phyloP scores from a whole-genome alignment of 1,139 yeast species.

The Suhomyces maxii region DNA sequence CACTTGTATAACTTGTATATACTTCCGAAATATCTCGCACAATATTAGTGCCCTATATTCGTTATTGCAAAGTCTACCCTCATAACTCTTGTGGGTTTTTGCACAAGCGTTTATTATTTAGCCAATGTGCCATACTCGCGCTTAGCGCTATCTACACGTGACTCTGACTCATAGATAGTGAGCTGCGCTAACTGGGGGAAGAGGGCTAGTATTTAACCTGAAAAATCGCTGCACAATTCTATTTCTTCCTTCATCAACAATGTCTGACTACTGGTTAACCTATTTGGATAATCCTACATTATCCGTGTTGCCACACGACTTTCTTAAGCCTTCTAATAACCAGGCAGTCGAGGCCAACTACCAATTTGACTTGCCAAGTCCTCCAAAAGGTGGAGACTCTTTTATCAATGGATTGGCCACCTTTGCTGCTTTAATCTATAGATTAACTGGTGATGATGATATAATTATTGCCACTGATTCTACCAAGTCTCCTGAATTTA shows the following conservation, averaged over 20 bases:
- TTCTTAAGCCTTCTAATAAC: conserved; percentile 72
- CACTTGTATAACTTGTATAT: too few relatives aligned
- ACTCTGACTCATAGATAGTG: conserved; percentile 2
- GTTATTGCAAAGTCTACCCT: too few relatives aligned
- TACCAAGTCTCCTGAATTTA: conserved; percentile 45
- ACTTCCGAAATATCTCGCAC: too few relatives aligned
- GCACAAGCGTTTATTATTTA: too few relatives aligned
- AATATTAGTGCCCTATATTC: too few relatives aligned
- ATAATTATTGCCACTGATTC: conserved; percentile 75
- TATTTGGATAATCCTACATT: conserved; percentile 79
- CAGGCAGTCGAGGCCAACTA: conserved; percentile 65
- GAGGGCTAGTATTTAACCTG: not conserved
- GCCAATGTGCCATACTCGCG: conserved; percentile 3
- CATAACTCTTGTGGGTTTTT: too few relatives aligned
- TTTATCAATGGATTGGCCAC: conserved; percentile 65
- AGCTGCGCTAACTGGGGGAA: not conserved
- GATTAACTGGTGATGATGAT: conserved; percentile 94
- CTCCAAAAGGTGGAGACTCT: conserved; percentile 13
- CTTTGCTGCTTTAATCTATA: conserved; percentile 68
- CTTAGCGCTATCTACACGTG: conserved; percentile 3
- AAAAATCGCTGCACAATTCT: not conserved
- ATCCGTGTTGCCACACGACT: conserved; percentile 87
- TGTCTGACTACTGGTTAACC: conserved; percentile 58
- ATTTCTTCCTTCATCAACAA: conserved; percentile 2
- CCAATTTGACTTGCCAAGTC: conserved; percentile 32